Evolutionary conservation across 768 basidiomycete species (phyloP).

Genomic region (Tricholoma sp.): DNA sequence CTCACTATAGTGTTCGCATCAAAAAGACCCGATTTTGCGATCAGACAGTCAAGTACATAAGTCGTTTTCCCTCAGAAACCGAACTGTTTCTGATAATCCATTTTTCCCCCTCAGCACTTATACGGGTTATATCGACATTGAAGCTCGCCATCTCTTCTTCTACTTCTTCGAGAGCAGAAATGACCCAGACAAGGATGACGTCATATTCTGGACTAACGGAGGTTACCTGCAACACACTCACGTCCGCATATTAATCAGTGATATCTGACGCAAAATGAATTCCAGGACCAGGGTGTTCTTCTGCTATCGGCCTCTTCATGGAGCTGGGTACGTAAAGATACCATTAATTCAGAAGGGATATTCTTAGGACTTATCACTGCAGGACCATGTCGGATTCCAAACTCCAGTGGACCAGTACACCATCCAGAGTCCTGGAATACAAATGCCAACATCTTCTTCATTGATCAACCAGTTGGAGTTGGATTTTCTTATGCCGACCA

Average conservation of each 20-base stretch:
- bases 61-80: no score
- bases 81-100: no score
- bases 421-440: constrained; percentile 65
- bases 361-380: not conserved
- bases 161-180: constrained; percentile 74
- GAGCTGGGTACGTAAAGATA: not conserved
- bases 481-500: constrained; percentile 50
- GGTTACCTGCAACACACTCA: constrained; percentile 20
- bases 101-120: not conserved
- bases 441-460: constrained; percentile 46
- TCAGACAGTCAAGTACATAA: constrained; percentile 43
- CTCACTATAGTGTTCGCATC: constrained; percentile 48
- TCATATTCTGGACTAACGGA: constrained; percentile 53
- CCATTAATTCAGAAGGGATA: no score
- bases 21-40: constrained; percentile 60
- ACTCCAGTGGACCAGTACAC: constrained; percentile 44
- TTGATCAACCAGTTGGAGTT: not conserved
- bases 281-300: constrained; percentile 36
- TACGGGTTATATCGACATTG: constrained; percentile 9
- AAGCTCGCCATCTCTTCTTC: constrained; percentile 63
- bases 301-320: not conserved
- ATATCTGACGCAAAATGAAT: not conserved
- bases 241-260: not conserved
- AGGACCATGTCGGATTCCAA: constrained; percentile 66
- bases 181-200: constrained; percentile 54